A percentile compares a stretch with the other conserved stretches of the same genome.
Conservation (phyloP, 352 stramenopile species). For the Aphanomyces stellatus region DNA sequence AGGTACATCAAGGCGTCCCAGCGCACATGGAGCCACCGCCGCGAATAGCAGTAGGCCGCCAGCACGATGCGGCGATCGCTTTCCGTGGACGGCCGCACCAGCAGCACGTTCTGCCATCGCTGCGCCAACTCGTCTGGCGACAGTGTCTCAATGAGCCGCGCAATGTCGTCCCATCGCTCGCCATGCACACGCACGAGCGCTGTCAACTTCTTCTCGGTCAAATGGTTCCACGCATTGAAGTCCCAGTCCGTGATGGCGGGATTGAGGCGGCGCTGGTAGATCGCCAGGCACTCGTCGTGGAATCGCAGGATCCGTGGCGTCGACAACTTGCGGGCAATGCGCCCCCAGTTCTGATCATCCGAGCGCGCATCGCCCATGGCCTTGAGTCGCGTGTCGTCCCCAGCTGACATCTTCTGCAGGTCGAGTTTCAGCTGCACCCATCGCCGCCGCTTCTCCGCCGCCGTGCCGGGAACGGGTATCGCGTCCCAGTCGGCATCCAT, state of each 20-base stretch:
- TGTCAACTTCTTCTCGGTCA: not conserved
- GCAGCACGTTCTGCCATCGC: not conserved
- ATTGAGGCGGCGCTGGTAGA: not conserved
- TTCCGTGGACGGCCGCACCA: not conserved
- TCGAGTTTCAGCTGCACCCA: not conserved
- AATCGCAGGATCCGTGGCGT: not conserved
- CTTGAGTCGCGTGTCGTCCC: not conserved
- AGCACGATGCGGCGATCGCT: not conserved
- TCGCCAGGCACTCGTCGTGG: not conserved
- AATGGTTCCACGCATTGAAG: not conserved
- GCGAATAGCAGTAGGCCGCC: constrained; percentile 1
- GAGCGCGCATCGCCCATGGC: not conserved
- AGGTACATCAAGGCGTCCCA: not conserved
- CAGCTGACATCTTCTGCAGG: not conserved
- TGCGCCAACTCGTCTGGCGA: not conserved
- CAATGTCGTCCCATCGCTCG: not conserved
- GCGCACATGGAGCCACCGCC: not conserved
- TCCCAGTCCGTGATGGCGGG: not conserved
- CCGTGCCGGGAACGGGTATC: not conserved
- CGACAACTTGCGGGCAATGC: not conserved
- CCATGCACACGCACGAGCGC: not conserved
- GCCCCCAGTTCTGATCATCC: not conserved
- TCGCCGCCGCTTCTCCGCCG: not conserved
- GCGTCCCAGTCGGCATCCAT: not conserved
- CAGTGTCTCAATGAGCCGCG: not conserved